Percentiles rank a stretch among this genome's conserved stretches.
phyloP scores from a whole-genome alignment of 257 asterid species.

The Solanum gracilifrons region DNA sequence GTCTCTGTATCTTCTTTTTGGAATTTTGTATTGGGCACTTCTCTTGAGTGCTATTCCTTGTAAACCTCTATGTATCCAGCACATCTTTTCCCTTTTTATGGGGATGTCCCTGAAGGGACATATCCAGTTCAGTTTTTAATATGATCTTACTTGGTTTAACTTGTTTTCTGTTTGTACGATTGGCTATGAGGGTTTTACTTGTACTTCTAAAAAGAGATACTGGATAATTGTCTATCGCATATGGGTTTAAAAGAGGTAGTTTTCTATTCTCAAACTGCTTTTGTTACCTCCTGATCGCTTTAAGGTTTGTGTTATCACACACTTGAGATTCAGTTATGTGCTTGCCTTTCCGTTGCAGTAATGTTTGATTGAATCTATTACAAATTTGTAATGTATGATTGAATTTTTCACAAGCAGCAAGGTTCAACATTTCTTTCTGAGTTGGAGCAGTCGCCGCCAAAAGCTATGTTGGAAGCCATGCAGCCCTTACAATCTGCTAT shows the following conservation, averaged over 20 bases:
- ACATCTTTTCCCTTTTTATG: not conserved
- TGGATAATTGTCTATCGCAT: not conserved
- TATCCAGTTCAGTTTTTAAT: not conserved
- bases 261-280: not conserved
- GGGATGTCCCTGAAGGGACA: not conserved
- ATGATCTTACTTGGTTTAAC: not conserved
- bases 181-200: not conserved
- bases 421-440: slow-evolving; percentile 73
- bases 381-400: not conserved
- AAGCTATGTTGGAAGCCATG: slow-evolving; percentile 65
- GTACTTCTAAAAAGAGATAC: not conserved
- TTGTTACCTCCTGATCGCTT: not conserved
- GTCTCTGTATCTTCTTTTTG: not conserved
- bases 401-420: slow-evolving; percentile 54
- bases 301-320: not conserved
- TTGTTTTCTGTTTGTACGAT: not conserved
- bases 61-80: not conserved
- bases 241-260: not conserved
- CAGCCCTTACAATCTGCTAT: slow-evolving; percentile 68
- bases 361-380: not conserved
- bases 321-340: not conserved
- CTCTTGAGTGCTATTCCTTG: not conserved
- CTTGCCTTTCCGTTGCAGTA: not conserved
- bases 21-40: not conserved
- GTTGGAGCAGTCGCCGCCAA: slow-evolving; percentile 85